phyloP scores from a whole-genome alignment of 2,329 filamentous ascomycete genomes.

The Claviceps digitariae region DNA sequence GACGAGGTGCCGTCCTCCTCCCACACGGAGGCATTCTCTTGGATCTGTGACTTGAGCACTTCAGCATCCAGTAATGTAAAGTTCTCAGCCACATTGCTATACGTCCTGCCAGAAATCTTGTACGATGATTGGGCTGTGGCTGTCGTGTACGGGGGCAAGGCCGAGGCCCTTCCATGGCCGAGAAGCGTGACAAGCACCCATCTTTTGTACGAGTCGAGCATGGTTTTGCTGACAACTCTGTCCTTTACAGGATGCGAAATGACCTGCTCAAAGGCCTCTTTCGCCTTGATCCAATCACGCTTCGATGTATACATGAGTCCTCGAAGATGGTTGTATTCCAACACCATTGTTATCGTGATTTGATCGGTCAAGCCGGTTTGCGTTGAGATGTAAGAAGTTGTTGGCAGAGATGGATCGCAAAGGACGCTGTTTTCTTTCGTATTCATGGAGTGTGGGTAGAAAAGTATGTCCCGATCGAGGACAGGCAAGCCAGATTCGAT shows the following conservation, averaged over 20 bases:
- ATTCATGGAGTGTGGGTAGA: slow-evolving; percentile 39
- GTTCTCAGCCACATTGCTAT: slow-evolving; percentile 53
- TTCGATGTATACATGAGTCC: slow-evolving; percentile 51
- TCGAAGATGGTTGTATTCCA: slow-evolving; percentile 54
- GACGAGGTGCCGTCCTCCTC: slow-evolving; percentile 57
- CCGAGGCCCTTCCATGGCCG: slow-evolving; percentile 44
- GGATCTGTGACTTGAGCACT: slow-evolving; percentile 50
- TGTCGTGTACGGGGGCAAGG: slow-evolving; percentile 43
- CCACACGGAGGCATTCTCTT: slow-evolving; percentile 47
- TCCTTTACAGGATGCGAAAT: slow-evolving; percentile 55
- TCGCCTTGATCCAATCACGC: slow-evolving; percentile 48
- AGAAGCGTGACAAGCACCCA: slow-evolving; percentile 72
- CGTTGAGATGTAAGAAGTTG: slow-evolving; percentile 44
- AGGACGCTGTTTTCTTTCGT: slow-evolving; percentile 23
- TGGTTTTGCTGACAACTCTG: slow-evolving; percentile 55
- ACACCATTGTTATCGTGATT: slow-evolving; percentile 37
- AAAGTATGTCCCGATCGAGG: slow-evolving; percentile 52
- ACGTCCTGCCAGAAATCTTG: slow-evolving; percentile 49
- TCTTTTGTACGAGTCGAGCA: slow-evolving; percentile 85
- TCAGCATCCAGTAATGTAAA: slow-evolving; percentile 46
- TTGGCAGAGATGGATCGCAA: slow-evolving; percentile 32
- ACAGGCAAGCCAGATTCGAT: slow-evolving; percentile 44
- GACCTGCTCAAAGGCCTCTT: slow-evolving; percentile 47
- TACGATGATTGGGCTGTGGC: slow-evolving; percentile 40
- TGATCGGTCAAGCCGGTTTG: slow-evolving; percentile 42